Evolutionary conservation across 805 yeast species (phyloP).

Genomic region (Saturnispora mendoncae): DNA sequence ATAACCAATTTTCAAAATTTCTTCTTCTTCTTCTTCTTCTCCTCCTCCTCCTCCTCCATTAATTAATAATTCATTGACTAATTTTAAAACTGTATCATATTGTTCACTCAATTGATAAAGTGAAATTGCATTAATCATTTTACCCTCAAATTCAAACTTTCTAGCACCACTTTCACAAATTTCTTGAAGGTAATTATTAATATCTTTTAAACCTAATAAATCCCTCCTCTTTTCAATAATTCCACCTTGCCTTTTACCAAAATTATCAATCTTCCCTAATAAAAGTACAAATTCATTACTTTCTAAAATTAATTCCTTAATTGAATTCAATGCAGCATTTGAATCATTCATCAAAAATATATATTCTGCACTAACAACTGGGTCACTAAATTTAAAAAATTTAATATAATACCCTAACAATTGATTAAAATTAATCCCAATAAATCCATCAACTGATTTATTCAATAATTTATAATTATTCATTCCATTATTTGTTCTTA

Average conservation of each 20-base stretch:
- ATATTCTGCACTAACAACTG: constrained; percentile 88
- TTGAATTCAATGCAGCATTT: constrained; percentile 61
- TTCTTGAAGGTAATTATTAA: constrained; percentile 51
- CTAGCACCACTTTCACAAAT: constrained; percentile 81
- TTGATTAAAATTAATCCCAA: constrained; percentile 42
- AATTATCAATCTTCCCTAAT: constrained; percentile 73
- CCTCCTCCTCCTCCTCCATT: not conserved
- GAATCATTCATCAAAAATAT: constrained; percentile 53
- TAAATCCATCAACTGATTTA: constrained; percentile 26
- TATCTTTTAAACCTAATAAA: constrained; percentile 49
- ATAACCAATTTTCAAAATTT: constrained; percentile 38
- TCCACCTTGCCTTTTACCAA: constrained; percentile 76
- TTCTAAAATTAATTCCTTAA: constrained; percentile 75
- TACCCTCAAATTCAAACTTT: constrained; percentile 85
- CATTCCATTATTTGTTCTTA: constrained; percentile 33
- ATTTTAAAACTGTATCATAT: constrained; percentile 65
- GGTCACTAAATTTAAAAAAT: constrained; percentile 76
- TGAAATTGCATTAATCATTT: constrained; percentile 74
- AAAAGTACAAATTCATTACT: constrained; percentile 76
- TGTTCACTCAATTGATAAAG: constrained; percentile 86
- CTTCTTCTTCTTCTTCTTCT: constrained; percentile 48
- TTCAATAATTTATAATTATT: constrained; percentile 22
- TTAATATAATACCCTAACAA: constrained; percentile 74
- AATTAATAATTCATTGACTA: constrained; percentile 69
- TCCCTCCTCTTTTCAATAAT: constrained; percentile 69